Evolutionary conservation across 2,329 filamentous ascomycete species (phyloP).

Genomic region (Curvularia sp.): DNA sequence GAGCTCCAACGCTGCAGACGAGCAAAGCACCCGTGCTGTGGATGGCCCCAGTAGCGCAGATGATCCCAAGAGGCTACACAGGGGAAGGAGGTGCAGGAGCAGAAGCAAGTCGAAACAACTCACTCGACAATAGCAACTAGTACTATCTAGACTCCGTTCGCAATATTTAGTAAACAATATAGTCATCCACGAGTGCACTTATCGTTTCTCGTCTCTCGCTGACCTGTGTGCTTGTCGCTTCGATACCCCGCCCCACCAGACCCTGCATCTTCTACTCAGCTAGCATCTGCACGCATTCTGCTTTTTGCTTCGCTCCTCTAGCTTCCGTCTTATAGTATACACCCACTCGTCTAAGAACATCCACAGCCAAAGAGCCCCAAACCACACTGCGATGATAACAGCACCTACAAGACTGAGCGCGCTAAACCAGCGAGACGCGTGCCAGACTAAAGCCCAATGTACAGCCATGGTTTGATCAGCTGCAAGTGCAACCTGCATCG

Average conservation of each 20-base stretch:
- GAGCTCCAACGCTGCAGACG: not conserved
- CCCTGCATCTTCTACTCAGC: not conserved
- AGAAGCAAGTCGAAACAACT: too few relatives aligned
- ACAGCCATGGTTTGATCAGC: not conserved
- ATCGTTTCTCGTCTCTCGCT: not conserved
- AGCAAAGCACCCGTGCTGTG: not conserved
- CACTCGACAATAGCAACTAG: not conserved
- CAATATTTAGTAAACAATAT: not conserved
- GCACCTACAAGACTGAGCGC: slow-evolving; percentile 25
- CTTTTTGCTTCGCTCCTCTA: slow-evolving; percentile 9
- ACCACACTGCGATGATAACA: slow-evolving; percentile 23
- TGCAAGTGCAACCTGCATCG: not conserved
- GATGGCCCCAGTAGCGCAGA: slow-evolving; percentile 1
- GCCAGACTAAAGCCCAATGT: slow-evolving; percentile 17
- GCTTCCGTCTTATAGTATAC: slow-evolving; percentile 18
- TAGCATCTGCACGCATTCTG: not conserved
- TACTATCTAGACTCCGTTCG: not conserved
- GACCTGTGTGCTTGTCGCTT: not conserved
- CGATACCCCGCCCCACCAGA: not conserved
- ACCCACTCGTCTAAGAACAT: too few relatives aligned
- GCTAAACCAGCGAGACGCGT: slow-evolving; percentile 31
- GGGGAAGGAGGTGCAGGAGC: not conserved
- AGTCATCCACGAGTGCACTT: not conserved
- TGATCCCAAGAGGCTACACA: not conserved
- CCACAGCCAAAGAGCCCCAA: slow-evolving; percentile 31